Evolutionary conservation across 1,284 basidiomycete species (phyloP), one percentile per base, ranked within the genome.

Genomic region (Agaricales sp.): DNA sequence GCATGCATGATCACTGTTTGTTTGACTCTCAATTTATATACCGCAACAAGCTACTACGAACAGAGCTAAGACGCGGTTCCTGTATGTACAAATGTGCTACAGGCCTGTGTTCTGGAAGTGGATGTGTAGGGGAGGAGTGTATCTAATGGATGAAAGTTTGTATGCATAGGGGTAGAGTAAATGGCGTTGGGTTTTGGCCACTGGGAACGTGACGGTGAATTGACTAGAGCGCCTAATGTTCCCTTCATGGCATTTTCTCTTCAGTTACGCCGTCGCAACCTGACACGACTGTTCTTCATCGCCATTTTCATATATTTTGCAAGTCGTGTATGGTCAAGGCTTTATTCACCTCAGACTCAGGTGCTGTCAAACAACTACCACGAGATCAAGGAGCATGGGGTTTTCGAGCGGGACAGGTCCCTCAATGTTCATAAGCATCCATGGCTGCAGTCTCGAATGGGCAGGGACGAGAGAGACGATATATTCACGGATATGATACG

Each of bases 351-450:
- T 58, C 66, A 1, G 64, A 75, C 53, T 55, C 59, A 0, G 59
- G 63, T 1, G n/a, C 59, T 43, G 55, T 69, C n/a, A 26, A 53
- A 59, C 3, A 41, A 65, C 43, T 59, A 65, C 1, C 65, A 68
- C 46, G 77, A 87, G 65, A 91, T 91, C 51, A 73, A 81, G 53
- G 74, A 78, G 46, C 84, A 89, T 59, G 87, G 86, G 60, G 84
- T 96, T 43, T 77, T 96, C 45, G 91, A 96, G 65, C 80, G 76
- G 12, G 87, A 92, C 63, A 87, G 84, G 61, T 75, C 76, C 12
- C 75, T 96, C 26, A 92, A 96, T 71, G 83, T 89, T 4, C 85
- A 90, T 53, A 84, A 83, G 54, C 81, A 93, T 67, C 78, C 80
- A 16, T 96, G 93, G 61, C 64, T 96, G 35, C 94, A 97, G 67